These are phyloP conservation scores for Botrytis squamosa DNA, from an alignment of 2,329 filamentous ascomycete genomes.

Conservation along the genomic window DNA sequence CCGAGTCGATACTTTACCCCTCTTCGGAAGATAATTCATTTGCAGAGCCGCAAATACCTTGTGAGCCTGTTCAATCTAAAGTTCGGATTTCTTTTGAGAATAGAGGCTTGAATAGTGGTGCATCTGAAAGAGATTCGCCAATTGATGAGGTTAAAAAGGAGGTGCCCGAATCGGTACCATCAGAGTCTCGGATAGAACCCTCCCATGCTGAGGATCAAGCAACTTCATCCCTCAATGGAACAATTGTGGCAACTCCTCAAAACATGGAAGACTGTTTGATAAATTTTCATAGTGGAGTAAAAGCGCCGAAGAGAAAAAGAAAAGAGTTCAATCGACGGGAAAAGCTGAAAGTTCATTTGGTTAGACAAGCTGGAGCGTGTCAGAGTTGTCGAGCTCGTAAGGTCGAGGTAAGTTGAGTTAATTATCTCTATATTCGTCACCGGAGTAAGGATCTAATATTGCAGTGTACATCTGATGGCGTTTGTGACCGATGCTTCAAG, in stretches of 20 bases:
- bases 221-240: neutral
- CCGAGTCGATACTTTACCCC: neutral
- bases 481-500: conserved; percentile 25
- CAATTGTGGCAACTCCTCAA: neutral
- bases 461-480: conserved; percentile 25
- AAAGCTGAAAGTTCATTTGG: conserved; percentile 25
- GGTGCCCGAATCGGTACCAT: too few relatives aligned
- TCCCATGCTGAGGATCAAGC: neutral
- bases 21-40: neutral
- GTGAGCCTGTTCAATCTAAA: neutral
- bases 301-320: conserved; percentile 22
- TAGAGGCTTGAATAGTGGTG: neutral
- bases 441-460: neutral
- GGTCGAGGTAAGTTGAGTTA: conserved; percentile 21
- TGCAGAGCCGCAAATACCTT: neutral
- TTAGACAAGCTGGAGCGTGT: conserved; percentile 26
- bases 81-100: neutral
- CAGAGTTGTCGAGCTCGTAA: conserved; percentile 25
- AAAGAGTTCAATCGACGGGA: conserved; percentile 22
- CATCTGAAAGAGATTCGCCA: neutral
- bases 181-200: neutral
- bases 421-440: neutral
- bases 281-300: conserved; percentile 12
- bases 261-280: conserved; percentile 16
- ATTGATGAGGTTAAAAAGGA: neutral